Evolutionary conservation across 257 asterid genomes (phyloP).

Genomic region (Coffea eugenioides): DNA sequence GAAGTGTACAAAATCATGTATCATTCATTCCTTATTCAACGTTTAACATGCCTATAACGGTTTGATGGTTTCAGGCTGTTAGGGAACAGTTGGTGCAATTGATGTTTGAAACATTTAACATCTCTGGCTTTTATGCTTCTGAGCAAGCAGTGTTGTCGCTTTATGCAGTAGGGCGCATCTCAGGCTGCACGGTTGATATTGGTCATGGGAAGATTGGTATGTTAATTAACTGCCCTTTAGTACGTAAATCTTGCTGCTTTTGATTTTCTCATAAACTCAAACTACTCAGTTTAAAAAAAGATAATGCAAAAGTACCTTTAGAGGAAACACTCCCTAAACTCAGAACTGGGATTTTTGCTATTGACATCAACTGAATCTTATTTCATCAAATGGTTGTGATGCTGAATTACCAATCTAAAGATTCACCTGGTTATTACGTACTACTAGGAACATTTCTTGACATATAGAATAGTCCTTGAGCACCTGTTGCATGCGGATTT

Average conservation of each 20-base stretch:
- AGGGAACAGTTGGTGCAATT: slow-evolving; percentile 91
- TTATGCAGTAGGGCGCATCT: slow-evolving; percentile 93
- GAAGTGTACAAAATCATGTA: neutral
- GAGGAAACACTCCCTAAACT: neutral
- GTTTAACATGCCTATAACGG: neutral
- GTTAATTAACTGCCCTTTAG: neutral
- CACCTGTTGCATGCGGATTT: neutral
- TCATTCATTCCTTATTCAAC: neutral
- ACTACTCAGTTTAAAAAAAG: neutral
- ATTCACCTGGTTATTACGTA: neutral
- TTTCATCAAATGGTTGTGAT: neutral
- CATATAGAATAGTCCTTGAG: neutral
- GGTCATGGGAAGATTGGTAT: slow-evolving; percentile 94
- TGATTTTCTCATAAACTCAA: neutral
- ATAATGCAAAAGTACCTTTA: neutral
- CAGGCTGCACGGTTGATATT: slow-evolving; percentile 88
- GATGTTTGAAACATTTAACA: slow-evolving; percentile 93
- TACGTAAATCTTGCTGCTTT: neutral
- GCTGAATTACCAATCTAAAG: neutral
- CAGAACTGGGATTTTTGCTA: neutral
- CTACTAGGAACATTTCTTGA: neutral
- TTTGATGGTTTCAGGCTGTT: slow-evolving; percentile 54
- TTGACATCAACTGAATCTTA: neutral
- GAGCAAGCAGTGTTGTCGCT: slow-evolving; percentile 96
- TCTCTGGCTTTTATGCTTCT: slow-evolving; percentile 89